Conservation (phyloP, 495 filamentous ascomycete genomes). For the Penicillium flavigenum region DNA sequence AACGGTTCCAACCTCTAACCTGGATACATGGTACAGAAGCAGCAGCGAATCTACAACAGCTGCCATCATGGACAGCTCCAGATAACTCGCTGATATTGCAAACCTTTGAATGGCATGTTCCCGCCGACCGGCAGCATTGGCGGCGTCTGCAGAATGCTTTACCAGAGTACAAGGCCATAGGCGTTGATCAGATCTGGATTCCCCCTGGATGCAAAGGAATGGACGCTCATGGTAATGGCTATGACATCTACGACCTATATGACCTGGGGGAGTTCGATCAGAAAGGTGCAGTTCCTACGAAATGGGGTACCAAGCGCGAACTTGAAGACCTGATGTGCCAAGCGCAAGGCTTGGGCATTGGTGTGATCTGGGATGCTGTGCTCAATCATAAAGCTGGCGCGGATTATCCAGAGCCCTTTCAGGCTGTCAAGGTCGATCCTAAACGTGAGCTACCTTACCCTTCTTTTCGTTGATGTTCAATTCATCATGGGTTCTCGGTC, state of each 20-base stretch:
- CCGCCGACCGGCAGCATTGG: conserved; percentile 64
- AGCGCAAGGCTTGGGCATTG: conserved; percentile 54
- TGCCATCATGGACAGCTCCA: conserved; percentile 35
- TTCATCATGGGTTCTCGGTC: not conserved
- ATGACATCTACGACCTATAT: conserved; percentile 75
- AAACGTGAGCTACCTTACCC: conserved; percentile 34
- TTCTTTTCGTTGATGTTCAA: not conserved
- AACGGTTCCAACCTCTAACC: not conserved
- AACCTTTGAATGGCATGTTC: conserved; percentile 75
- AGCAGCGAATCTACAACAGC: conserved; percentile 30
- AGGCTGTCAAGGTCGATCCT: conserved; percentile 61
- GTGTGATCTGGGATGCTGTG: conserved; percentile 72
- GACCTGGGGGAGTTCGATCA: conserved; percentile 78
- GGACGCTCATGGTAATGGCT: conserved; percentile 64
- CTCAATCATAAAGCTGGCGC: conserved; percentile 75
- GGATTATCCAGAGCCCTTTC: conserved; percentile 59
- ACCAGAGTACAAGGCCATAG: conserved; percentile 56
- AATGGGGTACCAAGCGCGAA: conserved; percentile 70
- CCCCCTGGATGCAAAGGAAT: conserved; percentile 73
- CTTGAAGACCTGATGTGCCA: conserved; percentile 51
- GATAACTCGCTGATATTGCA: conserved; percentile 67
- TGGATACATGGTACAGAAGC: conserved; percentile 22
- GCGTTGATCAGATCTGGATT: conserved; percentile 68
- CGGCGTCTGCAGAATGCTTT: conserved; percentile 55
- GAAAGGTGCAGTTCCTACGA: conserved; percentile 61